phyloP scores from a whole-genome alignment of 2,329 filamentous ascomycete species.

The Sporothrix sp. region DNA sequence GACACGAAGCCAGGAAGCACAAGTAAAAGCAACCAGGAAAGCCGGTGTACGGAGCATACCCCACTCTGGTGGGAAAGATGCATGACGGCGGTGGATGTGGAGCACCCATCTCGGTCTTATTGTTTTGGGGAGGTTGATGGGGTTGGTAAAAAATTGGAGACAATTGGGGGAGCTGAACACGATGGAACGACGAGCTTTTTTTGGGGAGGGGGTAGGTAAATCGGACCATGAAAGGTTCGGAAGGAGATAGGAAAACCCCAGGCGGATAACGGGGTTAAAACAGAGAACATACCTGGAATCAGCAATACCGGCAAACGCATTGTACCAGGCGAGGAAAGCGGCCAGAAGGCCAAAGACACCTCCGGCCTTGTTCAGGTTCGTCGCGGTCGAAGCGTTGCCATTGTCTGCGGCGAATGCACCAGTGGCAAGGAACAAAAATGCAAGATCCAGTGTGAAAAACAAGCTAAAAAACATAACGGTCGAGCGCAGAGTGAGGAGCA shows the following conservation, averaged over 20 bases:
- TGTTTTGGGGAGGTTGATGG: neutral
- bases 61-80: too few species aligned
- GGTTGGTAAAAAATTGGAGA: neutral
- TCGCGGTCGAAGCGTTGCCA: conserved; percentile 35
- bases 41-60: neutral
- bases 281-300: conserved; percentile 49
- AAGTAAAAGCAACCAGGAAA: too few species aligned
- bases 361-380: conserved; percentile 55
- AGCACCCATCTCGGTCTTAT: neutral
- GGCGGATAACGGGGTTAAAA: neutral
- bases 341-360: conserved; percentile 73
- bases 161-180: neutral
- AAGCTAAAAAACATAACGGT: conserved; percentile 69
- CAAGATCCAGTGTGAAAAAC: conserved; percentile 67
- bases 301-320: conserved; percentile 71
- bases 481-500: conserved; percentile 65
- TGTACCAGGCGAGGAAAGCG: conserved; percentile 80
- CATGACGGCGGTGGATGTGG: too few species aligned
- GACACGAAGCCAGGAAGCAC: too few species aligned
- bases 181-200: too few species aligned
- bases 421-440: conserved; percentile 63
- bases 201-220: neutral
- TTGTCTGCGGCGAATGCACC: conserved; percentile 49
- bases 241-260: neutral
- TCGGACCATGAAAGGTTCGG: neutral